A percentile compares a stretch with the other conserved stretches of the same genome.
These are phyloP conservation scores for Thymus mandschuricus DNA, from an alignment of 257 asterid species.

Conservation along the genomic window DNA sequence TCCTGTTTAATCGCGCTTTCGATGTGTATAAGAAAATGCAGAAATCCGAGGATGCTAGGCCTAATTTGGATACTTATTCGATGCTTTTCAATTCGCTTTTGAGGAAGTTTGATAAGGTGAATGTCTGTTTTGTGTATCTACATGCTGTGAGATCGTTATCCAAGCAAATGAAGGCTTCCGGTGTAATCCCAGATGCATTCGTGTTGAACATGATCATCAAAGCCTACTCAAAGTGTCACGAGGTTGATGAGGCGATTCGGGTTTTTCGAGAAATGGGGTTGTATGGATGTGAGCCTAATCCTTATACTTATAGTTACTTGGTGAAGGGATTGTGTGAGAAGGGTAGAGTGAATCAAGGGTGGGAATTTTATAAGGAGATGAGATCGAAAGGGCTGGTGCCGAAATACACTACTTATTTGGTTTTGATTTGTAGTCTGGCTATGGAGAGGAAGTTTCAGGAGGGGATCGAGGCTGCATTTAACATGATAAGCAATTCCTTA, in stretches of 20 bases:
- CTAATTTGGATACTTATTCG: slow-evolving; percentile 74
- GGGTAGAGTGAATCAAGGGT: slow-evolving; percentile 71
- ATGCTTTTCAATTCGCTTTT: slow-evolving; percentile 64
- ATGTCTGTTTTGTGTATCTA: slow-evolving; percentile 74
- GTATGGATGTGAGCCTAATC: slow-evolving; percentile 85
- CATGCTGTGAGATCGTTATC: slow-evolving; percentile 73
- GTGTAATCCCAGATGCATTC: slow-evolving; percentile 78
- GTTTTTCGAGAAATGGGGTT: slow-evolving; percentile 91
- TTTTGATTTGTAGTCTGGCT: slow-evolving; percentile 78
- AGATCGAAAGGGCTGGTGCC: slow-evolving; percentile 66
- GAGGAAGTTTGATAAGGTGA: slow-evolving; percentile 65
- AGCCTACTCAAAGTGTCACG: slow-evolving; percentile 75
- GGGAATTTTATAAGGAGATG: slow-evolving; percentile 67
- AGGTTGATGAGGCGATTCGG: slow-evolving; percentile 78
- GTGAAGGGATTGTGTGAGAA: slow-evolving; percentile 79
- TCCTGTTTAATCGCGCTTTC: slow-evolving; percentile 76
- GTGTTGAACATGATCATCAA: slow-evolving; percentile 85
- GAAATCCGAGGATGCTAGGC: slow-evolving; percentile 65
- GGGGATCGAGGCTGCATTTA: slow-evolving; percentile 59
- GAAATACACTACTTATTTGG: slow-evolving; percentile 55
- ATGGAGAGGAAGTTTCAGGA: slow-evolving; percentile 73
- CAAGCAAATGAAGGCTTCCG: slow-evolving; percentile 84
- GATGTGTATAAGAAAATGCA: slow-evolving; percentile 85
- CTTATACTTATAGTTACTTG: slow-evolving; percentile 71
- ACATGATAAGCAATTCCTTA: slow-evolving; percentile 64